Evolutionary conservation across 2,329 filamentous ascomycete genomes (phyloP), one percentile per base, ranked within the genome.

Genomic region (Zasmidium cellare): DNA sequence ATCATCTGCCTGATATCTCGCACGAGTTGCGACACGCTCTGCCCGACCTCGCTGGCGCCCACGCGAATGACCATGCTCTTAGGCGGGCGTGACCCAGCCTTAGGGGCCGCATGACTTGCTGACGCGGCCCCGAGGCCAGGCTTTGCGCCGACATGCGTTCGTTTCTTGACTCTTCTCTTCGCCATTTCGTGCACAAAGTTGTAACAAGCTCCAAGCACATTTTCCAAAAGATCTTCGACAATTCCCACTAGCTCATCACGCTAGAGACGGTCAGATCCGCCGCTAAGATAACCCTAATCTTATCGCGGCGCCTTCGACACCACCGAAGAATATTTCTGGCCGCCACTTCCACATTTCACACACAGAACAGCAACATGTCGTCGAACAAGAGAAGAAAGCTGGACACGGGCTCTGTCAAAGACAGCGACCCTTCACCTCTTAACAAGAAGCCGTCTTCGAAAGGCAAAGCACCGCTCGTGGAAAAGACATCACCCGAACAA

Each of bases 21-120:
- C 20, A 93, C 92, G 67, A 99, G 81, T 77, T 97, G 92, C 73
- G 88, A 93, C 68, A 99, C 84, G 74, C 90, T 96, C 59, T 91
- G 86, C 57, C 94, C 94, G 53, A 99, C 91, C 72, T 97, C 91
- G 69, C 92, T 90, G 67, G 92, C 93, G 68, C 94, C 94, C 69
- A 97, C 92, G 67, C 94, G 90, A 75, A 99, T 96, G 58, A 99
- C 93, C 93, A 99, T 97, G 74, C 89, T 96, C 82, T 97, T 97
- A 31, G 94, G 94, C 52, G 87, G 83, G 64, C 87, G 85, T 53
- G 83, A 80, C 58, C 79, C 81, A 83, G 24, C 54, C 75, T 87
- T 85, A 11, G 58, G 55, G 57, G 84, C 82, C 46, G 81, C 79
- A 63, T 83, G 60, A 46, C 82, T 72, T 61, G 80, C 82, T 38